Conservation (phyloP, 495 filamentous ascomycete species). For the Penicillium robsamsonii region DNA sequence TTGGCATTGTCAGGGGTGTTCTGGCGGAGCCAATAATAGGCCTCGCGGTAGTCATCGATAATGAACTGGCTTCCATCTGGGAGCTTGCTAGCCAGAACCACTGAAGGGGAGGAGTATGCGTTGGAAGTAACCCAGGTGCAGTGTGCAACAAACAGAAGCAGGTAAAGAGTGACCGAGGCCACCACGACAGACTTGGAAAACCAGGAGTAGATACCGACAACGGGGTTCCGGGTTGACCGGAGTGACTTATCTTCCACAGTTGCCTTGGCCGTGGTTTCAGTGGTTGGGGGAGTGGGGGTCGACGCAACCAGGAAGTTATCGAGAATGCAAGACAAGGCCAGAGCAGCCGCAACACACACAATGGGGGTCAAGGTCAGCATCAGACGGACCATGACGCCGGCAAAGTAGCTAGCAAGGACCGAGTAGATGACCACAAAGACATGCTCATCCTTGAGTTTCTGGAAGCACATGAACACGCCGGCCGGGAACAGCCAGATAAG, state of each 20-base stretch:
- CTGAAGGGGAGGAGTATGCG: constrained; percentile 96
- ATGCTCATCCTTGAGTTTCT: constrained; percentile 89
- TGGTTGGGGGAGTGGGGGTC: constrained; percentile 38
- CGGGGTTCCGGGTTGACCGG: constrained; percentile 66
- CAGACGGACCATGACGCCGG: constrained; percentile 97
- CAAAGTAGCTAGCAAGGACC: constrained; percentile 94
- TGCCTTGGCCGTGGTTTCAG: constrained; percentile 45
- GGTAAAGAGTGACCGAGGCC: constrained; percentile 69
- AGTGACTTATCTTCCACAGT: constrained; percentile 55
- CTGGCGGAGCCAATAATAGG: constrained; percentile 99
- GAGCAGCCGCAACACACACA: constrained; percentile 90
- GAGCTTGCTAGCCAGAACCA: constrained; percentile 87
- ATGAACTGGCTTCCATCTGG: constrained; percentile 97
- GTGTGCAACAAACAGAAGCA: constrained; percentile 92
- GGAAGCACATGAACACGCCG: constrained; percentile 98
- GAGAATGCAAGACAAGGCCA: constrained; percentile 83
- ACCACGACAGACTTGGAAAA: constrained; percentile 76
- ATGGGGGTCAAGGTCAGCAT: constrained; percentile 98
- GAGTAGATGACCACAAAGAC: constrained; percentile 98
- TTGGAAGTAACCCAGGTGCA: constrained; percentile 99
- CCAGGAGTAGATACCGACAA: constrained; percentile 79
- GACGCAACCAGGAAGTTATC: constrained; percentile 74
- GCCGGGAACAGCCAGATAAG: constrained; percentile 99
- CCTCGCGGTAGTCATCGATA: constrained; percentile 99
- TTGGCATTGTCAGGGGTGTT: constrained; percentile 94